Percentiles rank a stretch among this genome's conserved stretches.
Conservation (phyloP, 129 eudicot species). For the Lactuca saligna region DNA sequence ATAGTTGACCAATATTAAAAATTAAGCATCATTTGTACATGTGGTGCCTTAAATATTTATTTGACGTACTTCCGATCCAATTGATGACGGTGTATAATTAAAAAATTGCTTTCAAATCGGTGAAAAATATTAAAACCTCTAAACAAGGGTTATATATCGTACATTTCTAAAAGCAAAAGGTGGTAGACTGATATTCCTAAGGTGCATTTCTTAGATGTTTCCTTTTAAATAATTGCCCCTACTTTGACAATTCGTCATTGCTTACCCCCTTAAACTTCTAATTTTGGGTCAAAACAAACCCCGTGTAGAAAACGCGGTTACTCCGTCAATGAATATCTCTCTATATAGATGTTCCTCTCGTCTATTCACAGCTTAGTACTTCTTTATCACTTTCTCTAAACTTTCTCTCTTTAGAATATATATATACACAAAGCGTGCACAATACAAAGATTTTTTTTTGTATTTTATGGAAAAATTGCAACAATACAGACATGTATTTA, state of each 20-base stretch:
- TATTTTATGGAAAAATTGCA: slow-evolving; percentile 31
- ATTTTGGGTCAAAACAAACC: slow-evolving; percentile 15
- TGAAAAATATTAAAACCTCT: neutral
- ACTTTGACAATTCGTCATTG: slow-evolving; percentile 17
- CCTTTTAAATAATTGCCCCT: neutral
- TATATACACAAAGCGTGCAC: slow-evolving; percentile 1
- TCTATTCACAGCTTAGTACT: neutral
- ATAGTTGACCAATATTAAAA: neutral
- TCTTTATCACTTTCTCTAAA: neutral
- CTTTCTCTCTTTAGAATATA: neutral
- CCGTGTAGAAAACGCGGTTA: slow-evolving; percentile 23
- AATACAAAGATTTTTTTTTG: neutral
- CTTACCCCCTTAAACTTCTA: slow-evolving; percentile 14
- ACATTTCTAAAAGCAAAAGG: slow-evolving; percentile 9
- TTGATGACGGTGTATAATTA: slow-evolving; percentile 11
- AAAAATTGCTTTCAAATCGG: neutral
- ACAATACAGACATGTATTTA: slow-evolving; percentile 56
- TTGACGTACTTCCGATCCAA: neutral
- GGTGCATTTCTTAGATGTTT: slow-evolving; percentile 24
- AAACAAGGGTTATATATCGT: neutral
- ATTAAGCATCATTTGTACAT: neutral
- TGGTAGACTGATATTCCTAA: neutral
- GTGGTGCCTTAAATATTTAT: neutral
- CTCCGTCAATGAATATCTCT: neutral
- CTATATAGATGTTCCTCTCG: neutral